Conservation (phyloP, 2,329 filamentous ascomycete genomes). For the Corniculantispora saksenae region DNA sequence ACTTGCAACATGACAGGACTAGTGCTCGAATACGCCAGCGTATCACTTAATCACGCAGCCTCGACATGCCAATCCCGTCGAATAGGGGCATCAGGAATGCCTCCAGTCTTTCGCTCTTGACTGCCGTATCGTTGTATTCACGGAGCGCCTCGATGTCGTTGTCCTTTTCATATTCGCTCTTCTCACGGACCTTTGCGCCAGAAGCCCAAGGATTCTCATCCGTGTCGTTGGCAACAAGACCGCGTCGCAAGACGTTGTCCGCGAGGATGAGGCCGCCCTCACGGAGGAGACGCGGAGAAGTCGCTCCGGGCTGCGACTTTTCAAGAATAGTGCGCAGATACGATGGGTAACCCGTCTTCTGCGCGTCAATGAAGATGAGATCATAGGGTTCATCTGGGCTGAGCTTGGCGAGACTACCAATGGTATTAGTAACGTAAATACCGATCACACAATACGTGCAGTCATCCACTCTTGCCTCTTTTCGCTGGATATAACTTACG, state of each 20-base stretch:
- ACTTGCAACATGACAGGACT: neutral
- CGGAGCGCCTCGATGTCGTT: constrained; percentile 32
- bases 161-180: constrained; percentile 25
- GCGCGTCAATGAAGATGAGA: constrained; percentile 55
- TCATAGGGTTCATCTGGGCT: constrained; percentile 48
- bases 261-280: constrained; percentile 53
- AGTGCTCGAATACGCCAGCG: neutral
- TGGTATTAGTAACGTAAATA: neutral
- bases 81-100: constrained; percentile 44
- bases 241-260: constrained; percentile 54
- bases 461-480: neutral
- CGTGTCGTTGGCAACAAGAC: constrained; percentile 46
- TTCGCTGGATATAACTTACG: constrained; percentile 35
- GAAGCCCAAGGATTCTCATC: constrained; percentile 36
- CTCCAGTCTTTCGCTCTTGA: constrained; percentile 39
- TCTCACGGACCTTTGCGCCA: constrained; percentile 22
- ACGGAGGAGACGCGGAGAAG: constrained; percentile 43
- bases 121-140: constrained; percentile 37
- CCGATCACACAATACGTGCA: neutral
- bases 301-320: constrained; percentile 39
- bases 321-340: constrained; percentile 50
- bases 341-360: constrained; percentile 52
- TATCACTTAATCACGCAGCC: constrained; percentile 39
- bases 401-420: constrained; percentile 33
- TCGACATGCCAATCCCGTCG: constrained; percentile 43